phyloP scores from a whole-genome alignment of 78 protist genomes.

The Protostelium mycophagum region DNA sequence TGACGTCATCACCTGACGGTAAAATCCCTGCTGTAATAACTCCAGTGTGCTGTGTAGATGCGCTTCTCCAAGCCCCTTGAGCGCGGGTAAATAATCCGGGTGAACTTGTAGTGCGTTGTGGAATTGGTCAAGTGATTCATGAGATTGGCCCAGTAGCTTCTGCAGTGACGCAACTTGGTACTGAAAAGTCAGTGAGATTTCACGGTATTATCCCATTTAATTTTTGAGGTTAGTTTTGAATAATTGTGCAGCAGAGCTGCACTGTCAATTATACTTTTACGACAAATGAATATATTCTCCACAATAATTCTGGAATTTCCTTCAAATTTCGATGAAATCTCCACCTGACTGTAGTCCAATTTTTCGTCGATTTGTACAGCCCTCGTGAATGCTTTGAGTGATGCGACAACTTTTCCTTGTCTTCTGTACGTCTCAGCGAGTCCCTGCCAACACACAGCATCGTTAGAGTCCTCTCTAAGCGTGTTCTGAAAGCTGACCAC shows the following conservation, averaged over 20 bases:
- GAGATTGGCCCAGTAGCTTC: constrained; percentile 17
- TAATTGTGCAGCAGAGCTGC: too few relatives aligned
- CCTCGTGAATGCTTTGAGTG: constrained; percentile 28
- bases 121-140: constrained; percentile 30
- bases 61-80: constrained; percentile 24
- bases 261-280: too few relatives aligned
- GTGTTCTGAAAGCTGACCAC: constrained; percentile 14
- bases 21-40: background rate
- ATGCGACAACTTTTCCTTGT: constrained; percentile 45
- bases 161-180: constrained; percentile 40
- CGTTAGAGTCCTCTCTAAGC: constrained; percentile 21
- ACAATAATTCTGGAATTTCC: too few relatives aligned
- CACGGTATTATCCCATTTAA: too few relatives aligned
- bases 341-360: background rate
- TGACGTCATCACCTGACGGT: background rate
- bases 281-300: too few relatives aligned
- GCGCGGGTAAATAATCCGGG: constrained; percentile 21
- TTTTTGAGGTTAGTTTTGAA: too few relatives aligned
- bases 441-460: constrained; percentile 31
- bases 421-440: constrained; percentile 46
- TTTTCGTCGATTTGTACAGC: constrained; percentile 21
- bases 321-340: background rate
- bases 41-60: background rate
- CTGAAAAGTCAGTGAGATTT: constrained; percentile 13
- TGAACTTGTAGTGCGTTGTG: constrained; percentile 9